Conservation (phyloP, 2,329 filamentous ascomycete genomes). For the Exophiala viscosa region DNA sequence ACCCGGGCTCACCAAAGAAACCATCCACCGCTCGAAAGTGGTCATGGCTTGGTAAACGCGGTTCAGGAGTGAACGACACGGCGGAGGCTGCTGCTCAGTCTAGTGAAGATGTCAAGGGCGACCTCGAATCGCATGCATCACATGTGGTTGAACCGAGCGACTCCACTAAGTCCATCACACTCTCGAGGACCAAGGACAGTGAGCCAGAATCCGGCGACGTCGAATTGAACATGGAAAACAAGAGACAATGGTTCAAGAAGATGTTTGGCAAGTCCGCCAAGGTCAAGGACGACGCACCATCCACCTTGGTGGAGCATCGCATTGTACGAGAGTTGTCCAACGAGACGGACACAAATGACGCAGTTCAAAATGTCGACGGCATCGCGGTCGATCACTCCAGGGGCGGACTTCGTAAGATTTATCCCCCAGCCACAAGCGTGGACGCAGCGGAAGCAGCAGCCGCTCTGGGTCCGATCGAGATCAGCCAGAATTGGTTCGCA, state of each 20-base stretch:
- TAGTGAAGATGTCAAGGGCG: slow-evolving; percentile 31
- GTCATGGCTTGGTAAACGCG: slow-evolving; percentile 43
- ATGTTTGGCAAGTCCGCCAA: slow-evolving; percentile 25
- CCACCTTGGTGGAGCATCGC: slow-evolving; percentile 20
- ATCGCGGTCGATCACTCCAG: background rate
- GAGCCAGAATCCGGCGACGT: slow-evolving; percentile 15
- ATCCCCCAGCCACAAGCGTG: slow-evolving; percentile 22
- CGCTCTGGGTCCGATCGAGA: slow-evolving; percentile 52
- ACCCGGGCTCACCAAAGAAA: slow-evolving; percentile 35
- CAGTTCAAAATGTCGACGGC: background rate
- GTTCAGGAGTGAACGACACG: slow-evolving; percentile 14
- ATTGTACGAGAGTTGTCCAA: slow-evolving; percentile 21
- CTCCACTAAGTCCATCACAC: slow-evolving; percentile 14
- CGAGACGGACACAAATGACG: slow-evolving; percentile 8
- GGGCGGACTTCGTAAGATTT: slow-evolving; percentile 4
- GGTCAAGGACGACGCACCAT: slow-evolving; percentile 43
- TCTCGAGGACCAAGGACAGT: slow-evolving; percentile 8
- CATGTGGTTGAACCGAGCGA: slow-evolving; percentile 29
- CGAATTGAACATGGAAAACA: slow-evolving; percentile 24
- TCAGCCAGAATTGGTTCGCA: slow-evolving; percentile 80
- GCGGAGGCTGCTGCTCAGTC: slow-evolving; percentile 24
- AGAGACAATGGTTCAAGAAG: slow-evolving; percentile 29
- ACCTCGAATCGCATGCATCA: slow-evolving; percentile 11
- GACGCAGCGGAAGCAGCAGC: slow-evolving; percentile 21
- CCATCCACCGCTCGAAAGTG: slow-evolving; percentile 37